Evolutionary conservation across 2,329 filamentous ascomycete species (phyloP).

Genomic region (Ceratocystis colombiana): DNA sequence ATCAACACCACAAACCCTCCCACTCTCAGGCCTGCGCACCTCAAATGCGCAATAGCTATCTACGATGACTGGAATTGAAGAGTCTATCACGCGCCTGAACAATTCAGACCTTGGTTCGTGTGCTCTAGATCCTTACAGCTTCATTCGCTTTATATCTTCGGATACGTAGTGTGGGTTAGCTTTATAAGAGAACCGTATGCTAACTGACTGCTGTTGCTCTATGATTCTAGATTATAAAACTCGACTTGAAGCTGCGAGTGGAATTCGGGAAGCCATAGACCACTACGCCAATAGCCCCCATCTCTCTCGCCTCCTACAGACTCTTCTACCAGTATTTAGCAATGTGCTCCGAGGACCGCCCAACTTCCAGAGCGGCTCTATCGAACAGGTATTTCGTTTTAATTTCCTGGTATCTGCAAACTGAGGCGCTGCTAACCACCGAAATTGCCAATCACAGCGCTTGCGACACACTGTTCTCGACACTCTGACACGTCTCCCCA

Average conservation of each 20-base stretch:
- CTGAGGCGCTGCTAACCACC: conserved; percentile 26
- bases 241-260: conserved; percentile 71
- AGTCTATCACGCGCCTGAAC: conserved; percentile 52
- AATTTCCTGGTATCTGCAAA: background rate
- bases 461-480: conserved; percentile 88
- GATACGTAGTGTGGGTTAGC: background rate
- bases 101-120: conserved; percentile 46
- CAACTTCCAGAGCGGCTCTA: conserved; percentile 80
- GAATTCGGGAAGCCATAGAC: conserved; percentile 85
- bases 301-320: conserved; percentile 73
- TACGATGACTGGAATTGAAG: conserved; percentile 44
- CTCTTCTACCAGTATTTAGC: conserved; percentile 82
- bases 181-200: background rate
- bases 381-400: conserved; percentile 61
- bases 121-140: background rate
- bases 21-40: conserved; percentile 11
- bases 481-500: conserved; percentile 75
- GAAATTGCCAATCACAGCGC: conserved; percentile 45
- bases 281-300: conserved; percentile 68
- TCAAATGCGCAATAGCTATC: conserved; percentile 16
- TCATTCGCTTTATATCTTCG: background rate
- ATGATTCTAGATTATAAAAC: conserved; percentile 41
- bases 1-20: background rate
- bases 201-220: background rate
- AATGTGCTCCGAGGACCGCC: conserved; percentile 74